These are phyloP conservation scores for Sphagnum fallax DNA, from an alignment of 228 moss, liverwort and hornwort species.

Conservation along the genomic window DNA sequence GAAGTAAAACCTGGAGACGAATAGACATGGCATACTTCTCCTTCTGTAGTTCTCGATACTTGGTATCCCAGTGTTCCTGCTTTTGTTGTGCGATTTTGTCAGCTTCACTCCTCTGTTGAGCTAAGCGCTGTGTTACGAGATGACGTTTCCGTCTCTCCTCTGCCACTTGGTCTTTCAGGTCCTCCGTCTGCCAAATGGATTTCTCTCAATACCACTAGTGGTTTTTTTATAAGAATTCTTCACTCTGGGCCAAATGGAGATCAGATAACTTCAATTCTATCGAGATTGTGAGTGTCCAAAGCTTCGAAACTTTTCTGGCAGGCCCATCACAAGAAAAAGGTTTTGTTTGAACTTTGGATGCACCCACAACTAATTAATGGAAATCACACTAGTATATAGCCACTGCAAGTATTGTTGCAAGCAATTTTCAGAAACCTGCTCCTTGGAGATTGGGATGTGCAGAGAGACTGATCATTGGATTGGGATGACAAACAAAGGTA, in stretches of 20 bases:
- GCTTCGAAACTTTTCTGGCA: background rate
- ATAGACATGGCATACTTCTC: slow-evolving; percentile 72
- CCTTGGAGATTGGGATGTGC: no score
- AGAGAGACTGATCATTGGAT: no score
- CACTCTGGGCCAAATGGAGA: no score
- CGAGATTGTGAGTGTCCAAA: background rate
- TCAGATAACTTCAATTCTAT: background rate
- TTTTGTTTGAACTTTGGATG: background rate
- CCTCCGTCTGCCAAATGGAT: slow-evolving; percentile 37
- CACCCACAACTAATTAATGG: no score
- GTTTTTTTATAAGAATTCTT: background rate
- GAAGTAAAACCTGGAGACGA: slow-evolving; percentile 51
- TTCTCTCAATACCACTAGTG: background rate
- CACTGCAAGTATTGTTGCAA: no score
- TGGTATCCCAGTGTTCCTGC: slow-evolving; percentile 53
- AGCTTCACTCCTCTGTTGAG: slow-evolving; percentile 43
- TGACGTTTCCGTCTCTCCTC: slow-evolving; percentile 46
- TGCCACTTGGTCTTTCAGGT: slow-evolving; percentile 45
- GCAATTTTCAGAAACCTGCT: no score
- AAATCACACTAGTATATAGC: no score
- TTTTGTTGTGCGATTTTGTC: slow-evolving; percentile 38
- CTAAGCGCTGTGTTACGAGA: slow-evolving; percentile 30
- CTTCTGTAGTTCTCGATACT: slow-evolving; percentile 62
- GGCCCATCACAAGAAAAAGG: background rate
- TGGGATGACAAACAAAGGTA: no score